Evolutionary conservation across 2,329 filamentous ascomycete genomes (phyloP).

Genomic region (Talaromyces sp.): DNA sequence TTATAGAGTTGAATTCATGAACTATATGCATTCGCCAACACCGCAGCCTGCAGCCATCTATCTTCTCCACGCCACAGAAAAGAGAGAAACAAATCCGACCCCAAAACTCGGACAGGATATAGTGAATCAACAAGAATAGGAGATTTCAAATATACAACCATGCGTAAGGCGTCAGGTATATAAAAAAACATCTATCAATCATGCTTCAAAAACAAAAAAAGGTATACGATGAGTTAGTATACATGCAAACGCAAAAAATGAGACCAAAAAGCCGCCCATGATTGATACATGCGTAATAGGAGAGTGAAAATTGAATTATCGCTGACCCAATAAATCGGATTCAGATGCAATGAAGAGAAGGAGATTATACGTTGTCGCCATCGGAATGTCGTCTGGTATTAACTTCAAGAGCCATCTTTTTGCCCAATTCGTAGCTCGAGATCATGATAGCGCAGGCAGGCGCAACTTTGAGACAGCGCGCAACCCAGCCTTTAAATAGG

Average conservation of each 20-base stretch:
- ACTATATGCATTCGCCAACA: not conserved
- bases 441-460: constrained; percentile 99
- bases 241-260: constrained; percentile 5
- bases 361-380: constrained; percentile 9
- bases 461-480: constrained; percentile 88
- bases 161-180: constrained; percentile 8
- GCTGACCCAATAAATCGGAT: not conserved
- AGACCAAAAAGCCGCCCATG: constrained; percentile 1
- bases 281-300: not conserved
- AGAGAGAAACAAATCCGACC: not conserved
- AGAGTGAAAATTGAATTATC: not conserved
- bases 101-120: not conserved
- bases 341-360: not conserved
- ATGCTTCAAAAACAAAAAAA: constrained; percentile 1
- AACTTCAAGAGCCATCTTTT: constrained; percentile 75
- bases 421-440: constrained; percentile 93
- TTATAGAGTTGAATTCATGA: not conserved
- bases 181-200: constrained; percentile 5
- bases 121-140: not conserved
- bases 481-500: constrained; percentile 88
- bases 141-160: not conserved
- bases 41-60: not conserved
- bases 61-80: not conserved
- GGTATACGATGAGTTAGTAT: not conserved
- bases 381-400: constrained; percentile 55